Evolutionary conservation across 2,329 filamentous ascomycete genomes (phyloP), one percentile per base, ranked within the genome.

Genomic region (Penicillium sp.): DNA sequence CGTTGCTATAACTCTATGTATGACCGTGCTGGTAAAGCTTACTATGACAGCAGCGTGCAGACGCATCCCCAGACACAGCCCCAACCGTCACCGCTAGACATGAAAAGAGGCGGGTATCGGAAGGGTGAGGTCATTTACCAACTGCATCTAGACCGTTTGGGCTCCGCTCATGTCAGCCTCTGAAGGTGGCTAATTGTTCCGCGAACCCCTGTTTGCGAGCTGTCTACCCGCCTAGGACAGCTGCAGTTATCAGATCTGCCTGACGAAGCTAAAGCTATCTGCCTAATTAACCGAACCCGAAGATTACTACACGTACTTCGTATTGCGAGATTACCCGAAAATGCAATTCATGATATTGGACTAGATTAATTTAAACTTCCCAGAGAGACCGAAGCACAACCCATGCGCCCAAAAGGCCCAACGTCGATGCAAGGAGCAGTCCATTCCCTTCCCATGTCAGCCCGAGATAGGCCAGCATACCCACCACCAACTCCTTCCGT

Each of bases 401-500:
- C 69, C 71, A 74, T 37, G 61, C 67, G 16, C 68, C 71, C 14
- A 74, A 22, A 4, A 68, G 38, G 9, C 67, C 69, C 28, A 74
- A 49, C 11, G 61, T 37, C 4, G 67, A 64, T 10, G 67, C 71
- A 35, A 73, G 44, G 45, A 74, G 44, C 40, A 75, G 45, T 6
- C 62, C 65, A 44, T 70, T 71, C 3, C 73, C 74, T 58, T 75
- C 70, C 68, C 71, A 69, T 11, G 74, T 76, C 57, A 71, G 53
- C 14, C 58, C 69, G 23, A 84, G 61, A 60, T 82, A 82, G 9
- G 79, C 76, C 14, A 74, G 56, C 35, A 77, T 65, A 9, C 84
- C 84, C 2, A 84, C 77, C 18, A 78, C 57, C 22, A 85, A 36
- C 62, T 87, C 84, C 53, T 77, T 76, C 34, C 68, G 70, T 45